Evolutionary conservation across 148 eudicot species (phyloP).

Genomic region (Tetragonia tetragonoides): DNA sequence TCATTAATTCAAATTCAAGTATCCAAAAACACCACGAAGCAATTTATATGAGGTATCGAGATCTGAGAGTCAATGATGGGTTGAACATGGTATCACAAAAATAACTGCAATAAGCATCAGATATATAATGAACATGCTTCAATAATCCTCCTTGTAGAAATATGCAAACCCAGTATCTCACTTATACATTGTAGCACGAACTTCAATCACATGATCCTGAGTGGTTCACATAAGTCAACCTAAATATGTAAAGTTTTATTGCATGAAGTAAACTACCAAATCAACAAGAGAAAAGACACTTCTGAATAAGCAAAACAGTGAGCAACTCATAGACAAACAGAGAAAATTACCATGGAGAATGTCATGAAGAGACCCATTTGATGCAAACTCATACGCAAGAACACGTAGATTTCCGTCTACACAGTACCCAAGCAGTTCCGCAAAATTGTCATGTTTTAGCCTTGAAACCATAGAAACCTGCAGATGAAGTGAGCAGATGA

Average conservation of each 20-base stretch:
- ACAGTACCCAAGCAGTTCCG: conserved; percentile 78
- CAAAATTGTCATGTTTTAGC: conserved; percentile 77
- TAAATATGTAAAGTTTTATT: background rate
- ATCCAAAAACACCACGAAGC: no score
- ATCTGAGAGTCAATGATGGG: background rate
- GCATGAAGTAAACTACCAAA: conserved; percentile 7
- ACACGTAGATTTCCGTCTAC: conserved; percentile 67
- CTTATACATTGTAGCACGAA: background rate
- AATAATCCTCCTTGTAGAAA: background rate
- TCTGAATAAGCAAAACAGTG: background rate
- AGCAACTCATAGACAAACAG: background rate
- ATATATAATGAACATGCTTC: background rate
- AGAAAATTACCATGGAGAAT: conserved; percentile 67
- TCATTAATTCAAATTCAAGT: no score
- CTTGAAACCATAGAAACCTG: conserved; percentile 83
- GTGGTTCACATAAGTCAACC: background rate
- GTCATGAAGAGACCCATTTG: conserved; percentile 84
- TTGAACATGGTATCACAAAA: background rate
- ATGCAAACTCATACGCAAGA: conserved; percentile 82
- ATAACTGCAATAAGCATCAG: background rate
- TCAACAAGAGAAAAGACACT: background rate
- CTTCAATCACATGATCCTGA: background rate
- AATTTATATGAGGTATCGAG: background rate
- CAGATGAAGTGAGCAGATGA: conserved; percentile 10
- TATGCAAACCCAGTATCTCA: background rate